Evolutionary conservation across 1,139 yeast genomes (phyloP).

Genomic region (Lodderomyces margitis): DNA sequence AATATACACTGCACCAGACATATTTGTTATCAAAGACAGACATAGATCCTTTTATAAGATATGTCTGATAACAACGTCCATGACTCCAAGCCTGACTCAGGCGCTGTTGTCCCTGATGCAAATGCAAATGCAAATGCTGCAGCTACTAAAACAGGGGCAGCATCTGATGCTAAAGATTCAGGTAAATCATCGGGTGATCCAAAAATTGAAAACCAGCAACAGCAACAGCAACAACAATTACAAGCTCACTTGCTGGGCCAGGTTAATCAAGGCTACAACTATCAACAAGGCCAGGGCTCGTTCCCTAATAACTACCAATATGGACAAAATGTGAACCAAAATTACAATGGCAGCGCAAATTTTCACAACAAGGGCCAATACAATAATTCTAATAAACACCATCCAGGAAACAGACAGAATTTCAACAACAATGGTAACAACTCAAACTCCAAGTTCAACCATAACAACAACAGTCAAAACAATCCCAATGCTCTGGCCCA

Average conservation of each 20-base stretch:
- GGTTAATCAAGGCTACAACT: neutral
- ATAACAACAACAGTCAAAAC: constrained; percentile 5
- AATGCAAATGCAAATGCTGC: neutral
- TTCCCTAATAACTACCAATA: neutral
- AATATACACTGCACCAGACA: no score
- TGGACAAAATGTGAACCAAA: neutral
- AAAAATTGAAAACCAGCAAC: neutral
- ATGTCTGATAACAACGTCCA: constrained; percentile 1
- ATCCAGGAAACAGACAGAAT: constrained; percentile 4
- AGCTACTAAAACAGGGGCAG: neutral
- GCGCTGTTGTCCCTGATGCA: neutral
- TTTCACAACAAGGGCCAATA: constrained; percentile 3
- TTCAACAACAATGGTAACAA: neutral
- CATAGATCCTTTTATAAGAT: neutral
- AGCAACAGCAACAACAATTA: neutral
- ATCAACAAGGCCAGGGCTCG: neutral
- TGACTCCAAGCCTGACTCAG: neutral
- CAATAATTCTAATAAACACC: constrained; percentile 2
- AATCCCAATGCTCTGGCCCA: constrained; percentile 1
- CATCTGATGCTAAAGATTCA: no score
- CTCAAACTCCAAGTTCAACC: neutral
- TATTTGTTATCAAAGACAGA: neutral
- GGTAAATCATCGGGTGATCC: neutral
- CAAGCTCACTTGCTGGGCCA: neutral
- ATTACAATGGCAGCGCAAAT: constrained; percentile 2